phyloP scores from a whole-genome alignment of 805 yeast species.

The Wickerhamomyces mucosus region DNA sequence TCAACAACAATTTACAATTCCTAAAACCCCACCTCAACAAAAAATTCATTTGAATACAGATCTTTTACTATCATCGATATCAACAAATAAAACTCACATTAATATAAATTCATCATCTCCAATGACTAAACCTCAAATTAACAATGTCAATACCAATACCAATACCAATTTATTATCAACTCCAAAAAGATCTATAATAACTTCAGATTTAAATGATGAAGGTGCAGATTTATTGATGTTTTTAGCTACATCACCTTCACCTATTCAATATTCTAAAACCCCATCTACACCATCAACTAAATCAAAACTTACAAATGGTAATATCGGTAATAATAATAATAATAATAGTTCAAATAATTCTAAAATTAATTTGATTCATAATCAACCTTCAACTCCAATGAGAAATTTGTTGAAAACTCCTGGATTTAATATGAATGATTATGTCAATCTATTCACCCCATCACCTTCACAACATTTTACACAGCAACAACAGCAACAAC shows the following conservation, averaged over 20 bases:
- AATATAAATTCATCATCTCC: conserved; percentile 15
- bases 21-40: conserved; percentile 21
- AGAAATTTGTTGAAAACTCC: conserved; percentile 35
- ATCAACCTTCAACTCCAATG: conserved; percentile 23
- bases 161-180: conserved; percentile 8
- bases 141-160: neutral
- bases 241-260: conserved; percentile 77
- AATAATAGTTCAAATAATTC: too few relatives aligned
- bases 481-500: neutral
- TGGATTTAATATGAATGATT: conserved; percentile 76
- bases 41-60: conserved; percentile 15
- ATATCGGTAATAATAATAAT: too few relatives aligned
- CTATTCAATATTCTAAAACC: conserved; percentile 22
- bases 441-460: conserved; percentile 71
- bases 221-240: conserved; percentile 79
- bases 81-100: conserved; percentile 19
- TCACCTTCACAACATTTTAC: conserved; percentile 42
- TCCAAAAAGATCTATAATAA: conserved; percentile 12
- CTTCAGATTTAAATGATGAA: conserved; percentile 29
- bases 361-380: conserved; percentile 5
- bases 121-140: conserved; percentile 1
- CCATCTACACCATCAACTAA: conserved; percentile 17
- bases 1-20: conserved; percentile 5
- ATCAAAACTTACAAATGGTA: conserved; percentile 1
- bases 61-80: conserved; percentile 15